A percentile compares a stretch with the other conserved stretches of the same genome.
These are phyloP conservation scores for Mycocentrospora acerina DNA, from an alignment of 2,329 filamentous ascomycete genomes.

Conservation along the genomic window DNA sequence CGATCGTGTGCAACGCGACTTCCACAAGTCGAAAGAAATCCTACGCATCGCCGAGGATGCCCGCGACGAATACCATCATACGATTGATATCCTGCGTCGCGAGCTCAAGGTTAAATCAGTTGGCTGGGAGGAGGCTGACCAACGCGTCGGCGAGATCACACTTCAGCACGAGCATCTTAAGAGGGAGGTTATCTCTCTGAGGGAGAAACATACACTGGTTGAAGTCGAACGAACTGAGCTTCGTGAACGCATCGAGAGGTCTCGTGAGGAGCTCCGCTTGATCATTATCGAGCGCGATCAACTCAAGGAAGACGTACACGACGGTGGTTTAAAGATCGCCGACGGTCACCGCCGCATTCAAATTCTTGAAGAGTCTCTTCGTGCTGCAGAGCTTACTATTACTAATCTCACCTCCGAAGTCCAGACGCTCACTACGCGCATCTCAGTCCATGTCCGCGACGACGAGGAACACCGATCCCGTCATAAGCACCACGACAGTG, in stretches of 20 bases:
- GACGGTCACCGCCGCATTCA: constrained; percentile 19
- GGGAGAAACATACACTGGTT: constrained; percentile 22
- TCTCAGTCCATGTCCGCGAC: constrained; percentile 17
- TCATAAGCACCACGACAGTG: constrained; percentile 13
- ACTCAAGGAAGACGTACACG: constrained; percentile 22
- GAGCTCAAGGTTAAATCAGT: constrained; percentile 20
- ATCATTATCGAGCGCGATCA: constrained; percentile 26
- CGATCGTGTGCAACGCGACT: constrained; percentile 23
- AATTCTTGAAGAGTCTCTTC: constrained; percentile 22
- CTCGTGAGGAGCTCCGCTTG: constrained; percentile 21
- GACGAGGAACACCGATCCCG: constrained; percentile 19
- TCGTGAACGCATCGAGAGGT: constrained; percentile 14
- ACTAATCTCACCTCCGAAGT: constrained; percentile 16
- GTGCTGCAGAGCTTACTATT: constrained; percentile 17
- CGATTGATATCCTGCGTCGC: constrained; percentile 22
- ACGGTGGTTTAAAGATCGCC: constrained; percentile 17
- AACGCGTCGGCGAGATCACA: constrained; percentile 18
- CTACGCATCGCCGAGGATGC: constrained; percentile 19
- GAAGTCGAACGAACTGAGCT: constrained; percentile 23
- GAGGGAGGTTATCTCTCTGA: constrained; percentile 23
- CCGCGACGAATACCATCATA: constrained; percentile 22
- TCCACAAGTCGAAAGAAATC: constrained; percentile 24
- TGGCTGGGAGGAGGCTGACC: constrained; percentile 23
- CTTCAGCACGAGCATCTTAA: constrained; percentile 29
- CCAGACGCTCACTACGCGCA: constrained; percentile 19